Evolutionary conservation across 2,329 filamentous ascomycete genomes (phyloP), one percentile per base, ranked within the genome.

Genomic region (Trichoderma endophyticum): DNA sequence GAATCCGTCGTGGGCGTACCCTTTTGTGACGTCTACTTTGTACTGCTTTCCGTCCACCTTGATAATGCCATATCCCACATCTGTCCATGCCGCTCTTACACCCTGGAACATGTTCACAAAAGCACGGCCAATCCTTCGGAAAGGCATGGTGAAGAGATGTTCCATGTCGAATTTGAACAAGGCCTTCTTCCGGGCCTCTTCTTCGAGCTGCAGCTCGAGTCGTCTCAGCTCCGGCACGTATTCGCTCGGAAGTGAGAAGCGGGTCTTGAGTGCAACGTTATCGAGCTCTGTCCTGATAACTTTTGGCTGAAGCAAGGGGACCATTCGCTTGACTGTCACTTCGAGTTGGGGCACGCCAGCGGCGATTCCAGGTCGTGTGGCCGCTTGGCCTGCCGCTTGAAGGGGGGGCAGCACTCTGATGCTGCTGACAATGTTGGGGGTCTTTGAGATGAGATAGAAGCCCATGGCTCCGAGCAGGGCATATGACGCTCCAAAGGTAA

Each of bases 381-480:
- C 72, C n/a, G 75, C 67, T 3, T 72, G 67, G 34, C 74, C 77
- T 6, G 75, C 71, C 18, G 73, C 70, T 24, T 76, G 71, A 18
- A 80, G 75, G 2, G 86, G 86, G 4, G 87, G 87, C 18, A 91
- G 80, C 15, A 90, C 84, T 34, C 85, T 86, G 77, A 92, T 89
- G 54, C 80, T 81, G 68, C 84, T 84, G 75, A 93, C 85, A 63
- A 93, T 83, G 67, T 86, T 84, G 30, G 83, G 79, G 7, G 90
- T 88, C 77, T 88, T 86, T 71, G 87, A 78, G 57, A 91, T 78
- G 75, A 92, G 87, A 73, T 87, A 87, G 60, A 86, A 86, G 72
- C 90, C 91, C 79, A 91, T 85, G 51, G 82, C 83, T 68, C 84
- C 87, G 83, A 92, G 89, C 71, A 88, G 78, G 61, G 91, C 76